These are phyloP conservation scores for Eremothecium cymbalariae DNA, from an alignment of 1,139 yeast species.

Conservation along the genomic window DNA sequence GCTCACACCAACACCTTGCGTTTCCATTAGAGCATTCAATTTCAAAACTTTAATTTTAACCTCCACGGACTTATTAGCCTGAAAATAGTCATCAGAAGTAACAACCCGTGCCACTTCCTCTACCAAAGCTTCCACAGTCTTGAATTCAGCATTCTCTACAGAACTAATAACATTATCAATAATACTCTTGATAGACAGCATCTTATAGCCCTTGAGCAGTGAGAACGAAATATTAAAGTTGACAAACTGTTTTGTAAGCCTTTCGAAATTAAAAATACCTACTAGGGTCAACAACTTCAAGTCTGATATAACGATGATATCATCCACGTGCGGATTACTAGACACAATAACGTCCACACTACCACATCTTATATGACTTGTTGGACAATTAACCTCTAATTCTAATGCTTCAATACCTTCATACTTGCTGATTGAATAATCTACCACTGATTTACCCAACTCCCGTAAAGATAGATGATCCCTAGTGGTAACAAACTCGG, in stretches of 20 bases:
- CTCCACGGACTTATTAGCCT: constrained; percentile 24
- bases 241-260: constrained; percentile 70
- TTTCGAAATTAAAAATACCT: constrained; percentile 87
- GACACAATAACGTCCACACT: constrained; percentile 37
- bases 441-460: constrained; percentile 48
- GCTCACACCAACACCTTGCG: constrained; percentile 86
- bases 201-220: constrained; percentile 30
- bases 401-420: constrained; percentile 19
- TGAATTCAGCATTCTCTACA: constrained; percentile 69
- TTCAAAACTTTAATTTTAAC: constrained; percentile 63
- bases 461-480: constrained; percentile 46
- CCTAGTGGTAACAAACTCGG: constrained; percentile 20
- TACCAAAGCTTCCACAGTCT: constrained; percentile 89
- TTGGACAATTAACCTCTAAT: constrained; percentile 20
- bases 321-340: constrained; percentile 24
- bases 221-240: constrained; percentile 48
- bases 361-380: constrained; percentile 46
- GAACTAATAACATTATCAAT: constrained; percentile 44
- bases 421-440: constrained; percentile 40
- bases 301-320: constrained; percentile 42
- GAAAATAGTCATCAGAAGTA: constrained; percentile 31
- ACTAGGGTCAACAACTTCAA: constrained; percentile 64
- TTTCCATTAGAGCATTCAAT: constrained; percentile 79
- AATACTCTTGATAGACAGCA: constrained; percentile 29
- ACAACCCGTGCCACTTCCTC: constrained; percentile 61